phyloP scores from a whole-genome alignment of 2,329 filamentous ascomycete species.

The Trichoderma atrobrunneum region DNA sequence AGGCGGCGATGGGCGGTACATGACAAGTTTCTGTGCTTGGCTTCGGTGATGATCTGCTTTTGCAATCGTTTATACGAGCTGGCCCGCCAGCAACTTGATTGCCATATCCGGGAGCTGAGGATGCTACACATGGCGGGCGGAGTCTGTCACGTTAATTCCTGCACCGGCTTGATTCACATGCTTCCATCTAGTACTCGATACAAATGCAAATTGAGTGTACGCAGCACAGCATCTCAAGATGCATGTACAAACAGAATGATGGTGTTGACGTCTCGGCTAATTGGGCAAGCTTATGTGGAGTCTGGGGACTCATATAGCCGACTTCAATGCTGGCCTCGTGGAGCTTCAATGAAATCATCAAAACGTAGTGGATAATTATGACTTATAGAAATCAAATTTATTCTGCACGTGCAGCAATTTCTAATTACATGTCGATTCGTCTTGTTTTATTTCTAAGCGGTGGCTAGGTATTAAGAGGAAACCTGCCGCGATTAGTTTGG shows the following conservation, averaged over 20 bases:
- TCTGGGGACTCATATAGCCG: slow-evolving; percentile 5
- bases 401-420: background rate
- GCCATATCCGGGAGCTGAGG: background rate
- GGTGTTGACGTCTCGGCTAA: slow-evolving; percentile 1
- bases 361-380: background rate
- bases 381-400: background rate
- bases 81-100: background rate
- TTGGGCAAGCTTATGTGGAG: background rate
- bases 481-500: background rate
- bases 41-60: background rate
- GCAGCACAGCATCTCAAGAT: background rate
- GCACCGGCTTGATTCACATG: background rate
- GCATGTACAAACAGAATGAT: background rate
- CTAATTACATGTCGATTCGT: background rate
- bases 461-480: background rate
- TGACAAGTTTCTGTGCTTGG: slow-evolving; percentile 31
- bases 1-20: slow-evolving; percentile 39
- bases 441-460: background rate
- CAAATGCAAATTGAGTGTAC: background rate
- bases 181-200: background rate
- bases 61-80: background rate
- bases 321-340: background rate
- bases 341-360: background rate
- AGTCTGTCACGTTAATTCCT: background rate
- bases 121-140: background rate